Percentiles rank a stretch among this genome's conserved stretches.
phyloP scores from a whole-genome alignment of 2,329 filamentous ascomycete genomes.

The Monosporascus ibericus region DNA sequence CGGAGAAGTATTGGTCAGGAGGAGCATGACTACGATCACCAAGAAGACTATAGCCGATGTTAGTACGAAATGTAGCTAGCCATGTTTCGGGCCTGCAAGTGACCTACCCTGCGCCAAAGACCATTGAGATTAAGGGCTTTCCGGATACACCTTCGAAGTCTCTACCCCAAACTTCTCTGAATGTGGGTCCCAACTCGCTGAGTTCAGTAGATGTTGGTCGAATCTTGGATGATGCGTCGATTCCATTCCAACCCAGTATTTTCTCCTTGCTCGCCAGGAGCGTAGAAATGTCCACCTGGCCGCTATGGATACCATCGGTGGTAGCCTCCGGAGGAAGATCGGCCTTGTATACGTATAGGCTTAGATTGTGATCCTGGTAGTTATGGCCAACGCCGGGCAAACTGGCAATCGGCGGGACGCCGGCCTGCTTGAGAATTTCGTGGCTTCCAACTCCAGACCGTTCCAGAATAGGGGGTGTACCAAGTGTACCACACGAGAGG shows the following conservation, averaged over 20 bases:
- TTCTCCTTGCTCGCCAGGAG: not conserved
- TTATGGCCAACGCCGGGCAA: slow-evolving; percentile 3
- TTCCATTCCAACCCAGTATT: slow-evolving; percentile 5
- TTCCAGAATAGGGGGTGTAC: slow-evolving; percentile 5
- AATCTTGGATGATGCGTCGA: slow-evolving; percentile 4
- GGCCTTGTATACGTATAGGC: not conserved
- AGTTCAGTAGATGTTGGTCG: slow-evolving; percentile 1
- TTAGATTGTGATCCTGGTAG: slow-evolving; percentile 3
- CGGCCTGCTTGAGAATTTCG: slow-evolving; percentile 18
- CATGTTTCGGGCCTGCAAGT: not conserved
- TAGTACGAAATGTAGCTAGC: not conserved
- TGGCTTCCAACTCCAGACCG: slow-evolving; percentile 5
- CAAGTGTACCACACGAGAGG: not conserved
- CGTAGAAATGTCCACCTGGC: not conserved
- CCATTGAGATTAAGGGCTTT: not conserved
- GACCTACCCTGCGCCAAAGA: not conserved
- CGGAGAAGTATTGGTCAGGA: slow-evolving; percentile 2
- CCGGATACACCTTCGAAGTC: not conserved
- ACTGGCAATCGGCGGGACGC: slow-evolving; percentile 11
- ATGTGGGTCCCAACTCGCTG: not conserved
- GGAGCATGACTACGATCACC: not conserved
- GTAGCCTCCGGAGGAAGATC: slow-evolving; percentile 1
- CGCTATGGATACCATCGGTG: not conserved
- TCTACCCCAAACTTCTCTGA: slow-evolving; percentile 1
- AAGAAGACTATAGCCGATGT: not conserved